phyloP scores from a whole-genome alignment of 2,329 filamentous ascomycete species.

The Fusarium brachygibbosum region DNA sequence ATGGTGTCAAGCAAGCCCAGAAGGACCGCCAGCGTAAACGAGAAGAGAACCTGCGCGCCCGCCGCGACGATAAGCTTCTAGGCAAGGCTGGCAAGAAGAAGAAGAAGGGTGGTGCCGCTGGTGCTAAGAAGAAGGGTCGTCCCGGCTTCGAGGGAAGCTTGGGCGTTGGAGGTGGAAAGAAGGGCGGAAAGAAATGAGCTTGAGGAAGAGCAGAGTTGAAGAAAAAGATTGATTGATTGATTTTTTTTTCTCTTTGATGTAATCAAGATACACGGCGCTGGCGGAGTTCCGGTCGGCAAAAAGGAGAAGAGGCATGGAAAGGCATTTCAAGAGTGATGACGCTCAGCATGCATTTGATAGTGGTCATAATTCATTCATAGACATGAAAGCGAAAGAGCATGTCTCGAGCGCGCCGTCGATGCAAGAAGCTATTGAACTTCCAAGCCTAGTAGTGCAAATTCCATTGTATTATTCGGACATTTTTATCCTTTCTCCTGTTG shows the following conservation, averaged over 20 bases:
- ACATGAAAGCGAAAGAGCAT: slow-evolving; percentile 29
- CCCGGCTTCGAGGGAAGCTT: slow-evolving; percentile 80
- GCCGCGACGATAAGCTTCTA: slow-evolving; percentile 77
- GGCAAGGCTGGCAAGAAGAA: slow-evolving; percentile 73
- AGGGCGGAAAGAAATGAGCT: slow-evolving; percentile 63
- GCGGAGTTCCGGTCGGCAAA: slow-evolving; percentile 45
- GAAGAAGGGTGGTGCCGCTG: slow-evolving; percentile 51
- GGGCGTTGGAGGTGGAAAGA: slow-evolving; percentile 66
- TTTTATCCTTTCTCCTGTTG: background rate
- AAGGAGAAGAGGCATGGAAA: slow-evolving; percentile 20
- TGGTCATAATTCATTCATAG: slow-evolving; percentile 26
- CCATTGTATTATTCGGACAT: background rate
- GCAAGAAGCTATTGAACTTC: background rate
- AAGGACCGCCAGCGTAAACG: slow-evolving; percentile 86
- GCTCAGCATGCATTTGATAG: slow-evolving; percentile 18
- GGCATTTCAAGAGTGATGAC: slow-evolving; percentile 16
- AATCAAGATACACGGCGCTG: slow-evolving; percentile 45
- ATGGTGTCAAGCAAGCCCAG: slow-evolving; percentile 80
- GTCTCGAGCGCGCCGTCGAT: slow-evolving; percentile 15
- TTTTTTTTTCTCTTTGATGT: slow-evolving; percentile 31
- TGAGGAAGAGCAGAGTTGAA: slow-evolving; percentile 17
- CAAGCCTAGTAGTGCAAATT: slow-evolving; percentile 1
- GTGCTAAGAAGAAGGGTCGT: slow-evolving; percentile 62
- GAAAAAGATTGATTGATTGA: slow-evolving; percentile 28
- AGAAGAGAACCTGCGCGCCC: slow-evolving; percentile 81